Conservation (phyloP, 176 grass and related monocot genomes). For the Oryza punctata region DNA sequence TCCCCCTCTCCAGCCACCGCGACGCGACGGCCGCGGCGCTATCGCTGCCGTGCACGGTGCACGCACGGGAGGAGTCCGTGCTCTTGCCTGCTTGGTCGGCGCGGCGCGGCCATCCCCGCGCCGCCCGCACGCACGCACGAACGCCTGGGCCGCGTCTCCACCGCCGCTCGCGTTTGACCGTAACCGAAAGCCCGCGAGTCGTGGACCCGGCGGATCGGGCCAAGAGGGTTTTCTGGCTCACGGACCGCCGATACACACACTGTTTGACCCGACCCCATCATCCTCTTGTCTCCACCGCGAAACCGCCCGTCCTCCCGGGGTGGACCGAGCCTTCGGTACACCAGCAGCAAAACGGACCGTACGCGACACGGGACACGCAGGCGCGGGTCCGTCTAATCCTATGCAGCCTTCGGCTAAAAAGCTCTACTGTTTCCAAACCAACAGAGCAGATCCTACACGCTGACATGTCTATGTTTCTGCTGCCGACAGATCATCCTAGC, state of each 20-base stretch:
- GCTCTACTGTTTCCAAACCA: background rate
- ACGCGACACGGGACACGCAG: conserved; percentile 6
- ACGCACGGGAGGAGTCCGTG: background rate
- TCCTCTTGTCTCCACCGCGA: background rate
- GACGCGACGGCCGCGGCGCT: no score
- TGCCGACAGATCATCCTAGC: background rate
- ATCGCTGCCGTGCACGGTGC: background rate
- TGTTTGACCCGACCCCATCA: background rate
- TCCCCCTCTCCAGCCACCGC: no score
- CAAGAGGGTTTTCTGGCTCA: background rate
- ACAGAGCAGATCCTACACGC: background rate
- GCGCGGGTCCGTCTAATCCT: background rate
- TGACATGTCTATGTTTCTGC: background rate
- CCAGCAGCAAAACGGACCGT: background rate
- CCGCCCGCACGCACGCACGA: background rate
- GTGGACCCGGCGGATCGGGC: conserved; percentile 5
- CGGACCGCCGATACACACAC: background rate
- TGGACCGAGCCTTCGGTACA: background rate
- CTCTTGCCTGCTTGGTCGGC: no score
- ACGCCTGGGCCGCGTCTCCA: no score
- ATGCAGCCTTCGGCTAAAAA: background rate
- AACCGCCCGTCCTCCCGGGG: background rate
- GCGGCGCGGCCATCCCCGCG: background rate
- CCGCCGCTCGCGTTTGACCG: background rate
- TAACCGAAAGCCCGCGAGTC: background rate